Conservation (phyloP, 371 early-diverging fungal genomes). For the Blakeslea trispora region DNA sequence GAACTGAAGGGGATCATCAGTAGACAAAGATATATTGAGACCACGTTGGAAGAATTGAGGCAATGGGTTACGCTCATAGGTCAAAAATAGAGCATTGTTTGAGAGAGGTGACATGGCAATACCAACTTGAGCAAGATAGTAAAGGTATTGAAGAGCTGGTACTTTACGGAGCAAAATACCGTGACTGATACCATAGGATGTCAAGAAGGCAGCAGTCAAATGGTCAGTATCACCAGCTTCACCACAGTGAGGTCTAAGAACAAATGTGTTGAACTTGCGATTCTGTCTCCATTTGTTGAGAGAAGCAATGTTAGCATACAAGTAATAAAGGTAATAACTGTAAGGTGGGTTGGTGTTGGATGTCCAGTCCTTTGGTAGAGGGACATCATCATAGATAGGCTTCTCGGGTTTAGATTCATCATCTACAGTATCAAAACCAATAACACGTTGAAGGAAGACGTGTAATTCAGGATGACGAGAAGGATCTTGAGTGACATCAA, state of each 20-base stretch:
- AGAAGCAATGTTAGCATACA: constrained; percentile 88
- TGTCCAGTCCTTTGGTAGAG: constrained; percentile 86
- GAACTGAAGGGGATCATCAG: constrained; percentile 99
- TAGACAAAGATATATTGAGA: constrained; percentile 93
- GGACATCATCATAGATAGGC: constrained; percentile 82
- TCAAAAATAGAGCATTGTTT: constrained; percentile 97
- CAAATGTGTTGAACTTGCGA: constrained; percentile 91
- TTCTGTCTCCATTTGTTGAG: constrained; percentile 86
- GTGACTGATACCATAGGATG: constrained; percentile 92
- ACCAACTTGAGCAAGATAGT: constrained; percentile 94
- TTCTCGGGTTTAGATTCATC: constrained; percentile 96
- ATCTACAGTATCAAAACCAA: constrained; percentile 98
- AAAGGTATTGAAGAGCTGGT: constrained; percentile 96
- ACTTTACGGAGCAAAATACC: constrained; percentile 97
- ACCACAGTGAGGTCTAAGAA: constrained; percentile 95
- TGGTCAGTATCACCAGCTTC: constrained; percentile 99
- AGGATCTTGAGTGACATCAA: constrained; percentile 91
- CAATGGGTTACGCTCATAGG: constrained; percentile 97
- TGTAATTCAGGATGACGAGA: constrained; percentile 86
- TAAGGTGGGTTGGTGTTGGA: constrained; percentile 90
- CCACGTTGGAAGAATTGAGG: constrained; percentile 95
- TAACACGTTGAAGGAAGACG: constrained; percentile 91
- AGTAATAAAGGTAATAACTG: constrained; percentile 96
- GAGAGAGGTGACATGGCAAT: constrained; percentile 98
- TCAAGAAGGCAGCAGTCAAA: constrained; percentile 90